Conservation (phyloP, 345 rosid genomes). For the Arabidopsis arenosa region DNA sequence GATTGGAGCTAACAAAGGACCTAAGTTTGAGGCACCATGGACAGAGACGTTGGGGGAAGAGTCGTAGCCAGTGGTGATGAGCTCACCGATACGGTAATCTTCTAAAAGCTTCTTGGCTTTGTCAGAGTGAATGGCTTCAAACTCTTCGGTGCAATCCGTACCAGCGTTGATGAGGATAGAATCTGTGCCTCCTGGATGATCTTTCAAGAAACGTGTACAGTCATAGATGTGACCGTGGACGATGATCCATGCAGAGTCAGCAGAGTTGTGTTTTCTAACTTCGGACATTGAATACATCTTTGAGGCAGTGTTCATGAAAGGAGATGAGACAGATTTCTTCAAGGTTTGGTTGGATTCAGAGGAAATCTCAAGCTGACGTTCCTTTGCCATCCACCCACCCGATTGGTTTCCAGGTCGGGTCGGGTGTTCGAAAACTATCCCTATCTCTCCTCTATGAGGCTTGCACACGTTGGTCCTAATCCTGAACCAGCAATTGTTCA, state of each 20-base stretch:
- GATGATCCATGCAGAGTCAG: slow-evolving; percentile 87
- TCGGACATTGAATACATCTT: slow-evolving; percentile 70
- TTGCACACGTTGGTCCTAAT: slow-evolving; percentile 76
- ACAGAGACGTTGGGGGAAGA: slow-evolving; percentile 80
- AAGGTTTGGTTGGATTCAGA: slow-evolving; percentile 52
- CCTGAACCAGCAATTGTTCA: slow-evolving; percentile 99
- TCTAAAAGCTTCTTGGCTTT: slow-evolving; percentile 85
- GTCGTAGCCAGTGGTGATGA: slow-evolving; percentile 64
- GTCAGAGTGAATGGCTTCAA: slow-evolving; percentile 91
- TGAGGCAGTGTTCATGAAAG: slow-evolving; percentile 84
- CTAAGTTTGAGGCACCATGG: slow-evolving; percentile 59
- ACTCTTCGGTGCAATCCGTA: slow-evolving; percentile 93
- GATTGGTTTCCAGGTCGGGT: slow-evolving; percentile 89
- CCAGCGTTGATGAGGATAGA: slow-evolving; percentile 91
- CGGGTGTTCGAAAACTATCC: slow-evolving; percentile 94
- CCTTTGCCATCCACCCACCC: slow-evolving; percentile 99
- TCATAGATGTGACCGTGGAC: slow-evolving; percentile 94
- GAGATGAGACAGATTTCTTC: slow-evolving; percentile 86
- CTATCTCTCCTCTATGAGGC: slow-evolving; percentile 85
- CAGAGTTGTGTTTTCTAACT: slow-evolving; percentile 68
- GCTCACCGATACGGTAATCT: slow-evolving; percentile 78
- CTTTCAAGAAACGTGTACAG: slow-evolving; percentile 85
- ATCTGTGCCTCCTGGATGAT: slow-evolving; percentile 90
- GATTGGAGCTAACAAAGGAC: slow-evolving; percentile 62
- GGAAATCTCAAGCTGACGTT: slow-evolving; percentile 68